Percentiles rank a stretch among this genome's conserved stretches.
phyloP scores from a whole-genome alignment of 345 rosid species.

The Boechera stricta region DNA sequence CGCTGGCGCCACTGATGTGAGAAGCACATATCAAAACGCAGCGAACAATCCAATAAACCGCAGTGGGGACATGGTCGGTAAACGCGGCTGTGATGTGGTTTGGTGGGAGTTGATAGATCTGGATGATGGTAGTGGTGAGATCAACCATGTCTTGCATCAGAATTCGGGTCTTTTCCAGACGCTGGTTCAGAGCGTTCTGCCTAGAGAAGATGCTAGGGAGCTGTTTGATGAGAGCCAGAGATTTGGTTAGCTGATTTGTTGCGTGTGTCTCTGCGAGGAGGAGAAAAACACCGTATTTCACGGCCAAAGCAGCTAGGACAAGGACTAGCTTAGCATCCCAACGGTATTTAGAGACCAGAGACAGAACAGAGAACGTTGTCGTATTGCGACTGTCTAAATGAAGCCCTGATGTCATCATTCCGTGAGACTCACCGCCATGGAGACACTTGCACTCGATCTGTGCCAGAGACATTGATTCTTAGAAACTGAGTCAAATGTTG shows the following conservation, averaged over 20 bases:
- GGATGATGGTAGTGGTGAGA: conserved; percentile 59
- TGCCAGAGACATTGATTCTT: conserved; percentile 13
- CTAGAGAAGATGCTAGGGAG: conserved; percentile 63
- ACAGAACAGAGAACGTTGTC: conserved; percentile 60
- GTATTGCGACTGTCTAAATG: conserved; percentile 46
- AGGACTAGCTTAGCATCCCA: conserved; percentile 89
- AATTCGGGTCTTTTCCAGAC: conserved; percentile 55
- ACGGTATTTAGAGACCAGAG: conserved; percentile 55
- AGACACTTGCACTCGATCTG: conserved; percentile 71
- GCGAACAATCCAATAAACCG: conserved; percentile 86
- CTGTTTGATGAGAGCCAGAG: conserved; percentile 79
- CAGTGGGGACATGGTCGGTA: conserved; percentile 63
- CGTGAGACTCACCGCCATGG: conserved; percentile 66
- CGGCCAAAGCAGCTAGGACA: conserved; percentile 76
- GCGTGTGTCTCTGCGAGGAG: conserved; percentile 69
- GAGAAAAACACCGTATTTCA: conserved; percentile 85
- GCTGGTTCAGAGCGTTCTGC: conserved; percentile 53
- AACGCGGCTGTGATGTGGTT: conserved; percentile 56
- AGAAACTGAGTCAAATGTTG: neutral
- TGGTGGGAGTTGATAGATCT: conserved; percentile 65
- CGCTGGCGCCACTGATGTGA: conserved; percentile 62
- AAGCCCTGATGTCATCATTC: conserved; percentile 38
- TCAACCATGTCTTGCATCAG: conserved; percentile 72
- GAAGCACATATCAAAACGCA: conserved; percentile 67
- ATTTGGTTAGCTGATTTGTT: conserved; percentile 76